These are phyloP conservation scores for Cnidoscolus chayamansa DNA, from an alignment of 441 rosid genomes.

Conservation along the genomic window DNA sequence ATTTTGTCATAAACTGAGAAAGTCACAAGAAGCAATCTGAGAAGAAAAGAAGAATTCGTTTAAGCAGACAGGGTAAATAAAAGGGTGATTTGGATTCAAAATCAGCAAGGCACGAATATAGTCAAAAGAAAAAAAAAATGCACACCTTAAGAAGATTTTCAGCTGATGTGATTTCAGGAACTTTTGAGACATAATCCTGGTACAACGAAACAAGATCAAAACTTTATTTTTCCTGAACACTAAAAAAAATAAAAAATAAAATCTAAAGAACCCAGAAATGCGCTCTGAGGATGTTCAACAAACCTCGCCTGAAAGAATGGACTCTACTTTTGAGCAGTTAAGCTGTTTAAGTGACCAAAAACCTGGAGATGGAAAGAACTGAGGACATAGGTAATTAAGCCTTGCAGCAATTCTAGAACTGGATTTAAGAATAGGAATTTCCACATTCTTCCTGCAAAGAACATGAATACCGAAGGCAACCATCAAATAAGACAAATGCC, in stretches of 20 bases:
- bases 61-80: neutral
- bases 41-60: neutral
- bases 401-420: slow-evolving; percentile 85
- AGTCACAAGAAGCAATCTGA: neutral
- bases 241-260: slow-evolving; percentile 2
- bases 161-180: slow-evolving; percentile 49
- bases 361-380: slow-evolving; percentile 89
- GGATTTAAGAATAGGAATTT: slow-evolving; percentile 71
- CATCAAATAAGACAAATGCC: slow-evolving; percentile 10
- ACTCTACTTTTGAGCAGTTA: slow-evolving; percentile 26
- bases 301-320: slow-evolving; percentile 46
- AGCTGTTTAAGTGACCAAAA: slow-evolving; percentile 52
- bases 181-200: slow-evolving; percentile 43
- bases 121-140: neutral
- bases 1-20: neutral
- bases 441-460: slow-evolving; percentile 65
- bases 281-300: slow-evolving; percentile 25
- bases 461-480: slow-evolving; percentile 18
- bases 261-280: slow-evolving; percentile 13
- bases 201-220: slow-evolving; percentile 22
- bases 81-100: neutral
- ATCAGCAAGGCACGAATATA: neutral
- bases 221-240: slow-evolving; percentile 15
- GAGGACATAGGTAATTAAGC: slow-evolving; percentile 89
- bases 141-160: slow-evolving; percentile 91